These are phyloP conservation scores for Fraxinus angustifolia DNA, from an alignment of 305 asterid genomes.

Conservation along the genomic window DNA sequence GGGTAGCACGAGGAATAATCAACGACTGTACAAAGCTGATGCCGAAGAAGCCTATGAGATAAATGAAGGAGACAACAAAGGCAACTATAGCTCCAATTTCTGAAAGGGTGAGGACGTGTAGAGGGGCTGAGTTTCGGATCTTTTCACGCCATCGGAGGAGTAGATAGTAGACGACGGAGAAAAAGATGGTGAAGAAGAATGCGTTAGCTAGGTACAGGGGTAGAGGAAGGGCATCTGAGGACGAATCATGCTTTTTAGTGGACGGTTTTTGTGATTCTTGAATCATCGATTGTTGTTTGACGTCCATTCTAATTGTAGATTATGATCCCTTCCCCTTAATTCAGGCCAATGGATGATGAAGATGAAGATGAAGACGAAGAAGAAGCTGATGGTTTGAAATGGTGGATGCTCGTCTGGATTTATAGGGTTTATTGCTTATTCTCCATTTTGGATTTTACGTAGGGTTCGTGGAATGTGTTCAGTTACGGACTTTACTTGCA, in stretches of 20 bases:
- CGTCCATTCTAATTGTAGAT: background rate
- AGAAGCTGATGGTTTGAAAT: background rate
- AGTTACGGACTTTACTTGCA: background rate
- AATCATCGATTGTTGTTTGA: background rate
- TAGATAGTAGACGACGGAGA: slow-evolving; percentile 34
- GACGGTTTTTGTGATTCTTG: background rate
- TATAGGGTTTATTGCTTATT: background rate
- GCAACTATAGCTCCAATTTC: slow-evolving; percentile 34
- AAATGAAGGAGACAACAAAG: slow-evolving; percentile 27
- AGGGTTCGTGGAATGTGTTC: background rate
- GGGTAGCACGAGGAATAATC: slow-evolving; percentile 25
- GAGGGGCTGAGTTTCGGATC: slow-evolving; percentile 39
- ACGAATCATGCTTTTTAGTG: background rate
- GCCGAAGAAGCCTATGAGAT: slow-evolving; percentile 34
- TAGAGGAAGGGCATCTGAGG: slow-evolving; percentile 23
- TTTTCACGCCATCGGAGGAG: slow-evolving; percentile 40
- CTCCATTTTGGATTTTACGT: background rate
- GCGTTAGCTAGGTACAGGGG: slow-evolving; percentile 29
- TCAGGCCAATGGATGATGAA: background rate
- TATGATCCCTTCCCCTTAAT: background rate
- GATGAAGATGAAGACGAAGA: background rate
- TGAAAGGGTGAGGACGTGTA: slow-evolving; percentile 32
- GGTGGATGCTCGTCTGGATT: background rate
- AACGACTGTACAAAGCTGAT: slow-evolving; percentile 34
- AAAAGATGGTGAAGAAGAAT: slow-evolving; percentile 33